Evolutionary conservation across 2,329 filamentous ascomycete species (phyloP).

Genomic region (Arthroderma sp.): DNA sequence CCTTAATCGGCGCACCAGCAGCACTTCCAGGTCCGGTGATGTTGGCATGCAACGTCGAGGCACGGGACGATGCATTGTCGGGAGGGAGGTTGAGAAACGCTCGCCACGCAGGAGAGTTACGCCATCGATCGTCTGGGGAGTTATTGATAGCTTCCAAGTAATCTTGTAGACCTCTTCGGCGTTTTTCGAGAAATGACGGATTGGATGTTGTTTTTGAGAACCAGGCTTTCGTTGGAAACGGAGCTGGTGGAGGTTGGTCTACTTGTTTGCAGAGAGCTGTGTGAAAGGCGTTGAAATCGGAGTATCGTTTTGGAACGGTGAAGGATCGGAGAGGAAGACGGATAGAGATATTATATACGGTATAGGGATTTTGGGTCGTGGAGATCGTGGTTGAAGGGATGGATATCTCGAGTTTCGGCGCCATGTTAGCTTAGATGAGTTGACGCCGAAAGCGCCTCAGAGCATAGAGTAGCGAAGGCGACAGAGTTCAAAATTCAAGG

Average conservation of each 20-base stretch:
- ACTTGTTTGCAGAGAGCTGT: constrained; percentile 37
- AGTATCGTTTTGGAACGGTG: constrained; percentile 50
- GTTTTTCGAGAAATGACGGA: constrained; percentile 43
- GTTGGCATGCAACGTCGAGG: constrained; percentile 30
- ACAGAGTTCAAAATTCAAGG: too few relatives aligned
- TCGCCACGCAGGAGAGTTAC: constrained; percentile 43
- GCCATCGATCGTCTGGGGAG: constrained; percentile 44
- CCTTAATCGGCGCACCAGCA: constrained; percentile 28
- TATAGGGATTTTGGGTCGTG: constrained; percentile 36
- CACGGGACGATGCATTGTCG: constrained; percentile 20
- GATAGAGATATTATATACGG: constrained; percentile 48
- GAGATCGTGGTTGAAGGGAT: constrained; percentile 34
- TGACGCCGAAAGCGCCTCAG: too few relatives aligned
- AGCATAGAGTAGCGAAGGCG: too few relatives aligned
- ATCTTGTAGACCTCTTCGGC: constrained; percentile 42
- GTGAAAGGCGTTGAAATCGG: constrained; percentile 48
- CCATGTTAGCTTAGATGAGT: constrained; percentile 14
- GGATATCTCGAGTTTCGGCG: constrained; percentile 23
- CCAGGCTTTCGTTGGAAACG: constrained; percentile 49
- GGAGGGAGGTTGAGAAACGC: constrained; percentile 45
- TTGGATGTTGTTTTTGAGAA: constrained; percentile 45
- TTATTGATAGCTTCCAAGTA: constrained; percentile 48
- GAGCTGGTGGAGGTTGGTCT: constrained; percentile 37
- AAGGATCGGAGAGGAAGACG: constrained; percentile 48
- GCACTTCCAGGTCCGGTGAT: constrained; percentile 26